phyloP scores from a whole-genome alignment of 2,329 filamentous ascomycete genomes.

The Diaporthe batatas region DNA sequence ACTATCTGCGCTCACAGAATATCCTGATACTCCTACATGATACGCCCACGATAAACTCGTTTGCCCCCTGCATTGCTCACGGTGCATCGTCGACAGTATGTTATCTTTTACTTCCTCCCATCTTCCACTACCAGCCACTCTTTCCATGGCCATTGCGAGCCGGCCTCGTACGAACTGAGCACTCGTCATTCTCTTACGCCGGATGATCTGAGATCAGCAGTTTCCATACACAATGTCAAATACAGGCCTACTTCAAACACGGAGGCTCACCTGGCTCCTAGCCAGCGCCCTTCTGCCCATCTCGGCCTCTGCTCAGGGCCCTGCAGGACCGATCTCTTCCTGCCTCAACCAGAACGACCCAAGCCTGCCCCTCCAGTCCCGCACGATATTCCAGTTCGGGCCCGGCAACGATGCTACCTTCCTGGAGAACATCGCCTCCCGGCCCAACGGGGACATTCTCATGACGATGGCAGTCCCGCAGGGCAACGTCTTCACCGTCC shows the following conservation, averaged over 20 bases:
- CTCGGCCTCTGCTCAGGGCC: constrained; percentile 3
- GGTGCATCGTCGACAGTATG: constrained; percentile 9
- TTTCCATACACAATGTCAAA: constrained; percentile 2
- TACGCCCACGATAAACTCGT: constrained; percentile 22
- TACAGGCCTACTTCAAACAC: neutral
- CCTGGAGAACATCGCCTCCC: constrained; percentile 53
- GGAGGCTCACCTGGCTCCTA: neutral
- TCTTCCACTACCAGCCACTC: neutral
- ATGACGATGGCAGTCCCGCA: constrained; percentile 49
- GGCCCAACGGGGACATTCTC: constrained; percentile 50
- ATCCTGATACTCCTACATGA: constrained; percentile 25
- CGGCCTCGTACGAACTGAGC: neutral
- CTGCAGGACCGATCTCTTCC: constrained; percentile 2
- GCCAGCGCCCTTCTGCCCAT: neutral
- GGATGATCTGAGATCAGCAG: constrained; percentile 6
- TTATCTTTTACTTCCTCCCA: neutral
- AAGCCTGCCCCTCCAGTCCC: constrained; percentile 22
- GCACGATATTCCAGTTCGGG: constrained; percentile 31
- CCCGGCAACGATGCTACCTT: constrained; percentile 42
- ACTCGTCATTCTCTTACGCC: neutral
- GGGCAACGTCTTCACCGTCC: constrained; percentile 48
- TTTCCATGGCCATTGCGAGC: neutral
- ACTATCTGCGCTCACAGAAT: constrained; percentile 10
- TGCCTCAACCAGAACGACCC: constrained; percentile 34
- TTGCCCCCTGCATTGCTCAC: neutral